phyloP scores from a whole-genome alignment of 139 green algal species.

The Auxenochlorella protothecoides region DNA sequence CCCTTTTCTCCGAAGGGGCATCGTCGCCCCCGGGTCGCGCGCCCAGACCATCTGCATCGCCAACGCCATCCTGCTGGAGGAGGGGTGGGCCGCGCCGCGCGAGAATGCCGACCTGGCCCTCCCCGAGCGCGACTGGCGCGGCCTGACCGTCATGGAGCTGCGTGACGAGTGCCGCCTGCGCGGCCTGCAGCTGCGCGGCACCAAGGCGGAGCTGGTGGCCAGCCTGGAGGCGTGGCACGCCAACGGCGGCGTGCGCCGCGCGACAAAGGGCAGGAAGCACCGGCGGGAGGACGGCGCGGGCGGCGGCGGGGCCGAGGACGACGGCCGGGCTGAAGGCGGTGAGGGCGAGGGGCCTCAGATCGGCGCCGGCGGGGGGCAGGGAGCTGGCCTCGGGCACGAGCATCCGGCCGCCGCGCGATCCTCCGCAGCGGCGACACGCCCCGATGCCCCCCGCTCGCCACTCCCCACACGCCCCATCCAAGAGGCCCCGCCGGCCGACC shows the following conservation, averaged over 20 bases:
- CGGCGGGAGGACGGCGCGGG: neutral
- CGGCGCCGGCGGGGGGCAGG: no score
- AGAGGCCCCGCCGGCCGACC: neutral
- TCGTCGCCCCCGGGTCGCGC: neutral
- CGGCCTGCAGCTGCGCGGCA: neutral
- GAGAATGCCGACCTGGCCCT: neutral
- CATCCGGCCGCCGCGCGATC: no score
- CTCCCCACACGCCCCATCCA: no score
- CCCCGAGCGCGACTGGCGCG: neutral
- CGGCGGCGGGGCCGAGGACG: neutral
- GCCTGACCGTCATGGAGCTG: slow-evolving; percentile 7
- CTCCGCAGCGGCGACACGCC: no score
- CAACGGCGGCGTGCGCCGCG: neutral
- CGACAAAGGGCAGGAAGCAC: neutral
- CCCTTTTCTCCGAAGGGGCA: neutral
- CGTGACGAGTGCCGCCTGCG: neutral
- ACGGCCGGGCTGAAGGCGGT: no score
- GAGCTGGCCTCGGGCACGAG: no score
- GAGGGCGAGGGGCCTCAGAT: no score
- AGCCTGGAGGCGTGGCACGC: slow-evolving; percentile 6
- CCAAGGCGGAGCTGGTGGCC: slow-evolving; percentile 13
- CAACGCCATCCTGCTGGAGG: slow-evolving; percentile 10
- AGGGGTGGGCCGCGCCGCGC: neutral
- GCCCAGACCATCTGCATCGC: slow-evolving; percentile 3
- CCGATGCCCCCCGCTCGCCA: no score